Evolutionary conservation across 768 basidiomycete genomes (phyloP).

Genomic region (Polyporus arcularius): DNA sequence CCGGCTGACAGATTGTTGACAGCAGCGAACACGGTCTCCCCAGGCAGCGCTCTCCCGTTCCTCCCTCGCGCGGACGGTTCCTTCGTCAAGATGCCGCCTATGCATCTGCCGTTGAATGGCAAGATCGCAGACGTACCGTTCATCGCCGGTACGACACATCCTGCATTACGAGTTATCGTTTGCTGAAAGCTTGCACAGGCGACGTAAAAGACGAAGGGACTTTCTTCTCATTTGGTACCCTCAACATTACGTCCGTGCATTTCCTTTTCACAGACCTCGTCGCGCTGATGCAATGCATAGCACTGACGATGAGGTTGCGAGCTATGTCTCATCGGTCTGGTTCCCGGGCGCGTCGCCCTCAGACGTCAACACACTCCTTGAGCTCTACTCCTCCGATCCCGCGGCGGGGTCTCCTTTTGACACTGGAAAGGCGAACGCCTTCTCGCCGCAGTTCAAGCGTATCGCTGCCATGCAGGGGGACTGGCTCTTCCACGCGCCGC

Average conservation of each 20-base stretch:
- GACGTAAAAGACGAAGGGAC: constrained; percentile 60
- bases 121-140: constrained; percentile 51
- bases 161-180: background rate
- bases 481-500: constrained; percentile 28
- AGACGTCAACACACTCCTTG: constrained; percentile 18
- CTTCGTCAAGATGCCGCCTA: constrained; percentile 44
- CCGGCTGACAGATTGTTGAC: constrained; percentile 32
- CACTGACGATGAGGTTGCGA: constrained; percentile 23
- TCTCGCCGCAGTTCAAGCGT: constrained; percentile 43
- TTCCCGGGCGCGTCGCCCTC: constrained; percentile 21
- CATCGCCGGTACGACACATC: constrained; percentile 39
- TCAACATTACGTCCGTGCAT: constrained; percentile 33
- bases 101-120: constrained; percentile 43
- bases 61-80: constrained; percentile 46
- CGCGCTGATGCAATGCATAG: constrained; percentile 11
- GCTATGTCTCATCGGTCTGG: constrained; percentile 22
- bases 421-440: constrained; percentile 44
- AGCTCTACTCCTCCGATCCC: constrained; percentile 33
- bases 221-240: constrained; percentile 29
- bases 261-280: too few relatives aligned
- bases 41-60: too few relatives aligned
- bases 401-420: constrained; percentile 54
- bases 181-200: background rate
- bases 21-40: constrained; percentile 29
- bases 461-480: constrained; percentile 32